Base-by-base conservation (phyloP, 345 rosid genomes). In the Euphorbia tirucalli region DNA sequence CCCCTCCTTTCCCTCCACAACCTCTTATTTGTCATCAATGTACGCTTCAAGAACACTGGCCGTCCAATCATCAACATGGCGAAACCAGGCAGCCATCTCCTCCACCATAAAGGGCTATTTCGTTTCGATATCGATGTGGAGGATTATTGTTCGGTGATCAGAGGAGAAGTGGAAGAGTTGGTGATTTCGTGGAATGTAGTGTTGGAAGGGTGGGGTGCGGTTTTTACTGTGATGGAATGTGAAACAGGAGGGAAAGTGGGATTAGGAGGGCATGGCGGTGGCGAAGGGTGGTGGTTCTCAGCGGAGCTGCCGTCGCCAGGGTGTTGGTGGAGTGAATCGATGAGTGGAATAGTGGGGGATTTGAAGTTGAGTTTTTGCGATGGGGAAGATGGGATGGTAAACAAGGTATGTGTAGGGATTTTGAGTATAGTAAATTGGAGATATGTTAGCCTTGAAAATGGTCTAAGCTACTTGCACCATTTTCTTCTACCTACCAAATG, bases 381-480 rank as follows among this genome's bases (percentile, higher is more conserved):
- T 1, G 70, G 11, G 6, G 30, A 61, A 28, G 52, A 18, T 37
- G 30, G 65, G 24, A 61, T 63, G 70, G 72, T 82, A 66, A 79
- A 78, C 15, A 82, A 74, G 54, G 71, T 75, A 28, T 78, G 83
- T 14, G 71, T 84, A 22, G 87, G 88, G 11, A 73, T 84, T 48
- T 55, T 88, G 74, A 83, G 78, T 15, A 21, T 35, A 10, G 69
- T 65, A 1, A 77, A 75, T 54, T 88, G 88, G 90, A 86, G 93
- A 48, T 83, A 82, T n/a, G 69, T 80, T 57, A 75, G 65, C 13
- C 62, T 88, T 44, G 90, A 80, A 0, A 80, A 81, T 50, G 92
- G 82, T 7, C 80, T 84, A 13, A 71, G 85, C 66, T 82, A 83
- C 68, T 71, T 84, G 86, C 87, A 86, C 35, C 82, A 83, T 70